Base-by-base conservation (phyloP, 164 flowering plant genomes). In the Chimonanthus praecox region DNA sequence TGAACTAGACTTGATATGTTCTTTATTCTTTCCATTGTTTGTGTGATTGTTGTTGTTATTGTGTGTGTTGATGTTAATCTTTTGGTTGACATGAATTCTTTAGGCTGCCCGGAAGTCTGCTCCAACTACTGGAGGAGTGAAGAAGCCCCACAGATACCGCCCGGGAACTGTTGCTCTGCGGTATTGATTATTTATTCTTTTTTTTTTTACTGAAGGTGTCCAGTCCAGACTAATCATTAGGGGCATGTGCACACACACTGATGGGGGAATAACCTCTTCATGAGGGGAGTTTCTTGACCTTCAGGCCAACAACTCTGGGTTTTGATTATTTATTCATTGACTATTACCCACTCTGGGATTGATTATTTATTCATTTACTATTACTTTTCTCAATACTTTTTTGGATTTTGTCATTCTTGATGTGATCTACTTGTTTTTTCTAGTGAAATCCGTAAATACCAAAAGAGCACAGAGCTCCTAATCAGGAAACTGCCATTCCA, bases 141-240 rank as follows among this genome's bases (percentile, higher is more conserved):
- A 72, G 74, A 72, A 72, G 74, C 74, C 74, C 51, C 74, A 72
- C 20, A 50, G 74, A 7, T 72, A 72, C 46, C 74, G 67, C 50
- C 74, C 74, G 62, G 74, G 74, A 72, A 72, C 74, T 61, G 74
- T 72, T 60, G 74, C 74, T 61, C 74, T 72, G 11, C 74, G 67
- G 74, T 70, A 44, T 51, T 15, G 18, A 4, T 4, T 63, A n/a
- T 18, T 16, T 63, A 13, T 18, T 63, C 4, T 54, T 13, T 63
- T 18, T 9, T 20, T 8, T 21, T 21, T 63, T 63, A 51, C 10
- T 13, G 58, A 7, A 7, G 7, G 33, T 33, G 33, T 33, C 33
- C 33, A 33, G 33, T 33, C 33, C 1, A 33, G 33, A 33, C 33
- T 33, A 33, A 33, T 33, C 2, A 33, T 33, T 33, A 33, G 33